Evolutionary conservation across 495 filamentous ascomycete species (phyloP), one percentile per base, ranked within the genome.

Genomic region (Parachaetomium inaequale): DNA sequence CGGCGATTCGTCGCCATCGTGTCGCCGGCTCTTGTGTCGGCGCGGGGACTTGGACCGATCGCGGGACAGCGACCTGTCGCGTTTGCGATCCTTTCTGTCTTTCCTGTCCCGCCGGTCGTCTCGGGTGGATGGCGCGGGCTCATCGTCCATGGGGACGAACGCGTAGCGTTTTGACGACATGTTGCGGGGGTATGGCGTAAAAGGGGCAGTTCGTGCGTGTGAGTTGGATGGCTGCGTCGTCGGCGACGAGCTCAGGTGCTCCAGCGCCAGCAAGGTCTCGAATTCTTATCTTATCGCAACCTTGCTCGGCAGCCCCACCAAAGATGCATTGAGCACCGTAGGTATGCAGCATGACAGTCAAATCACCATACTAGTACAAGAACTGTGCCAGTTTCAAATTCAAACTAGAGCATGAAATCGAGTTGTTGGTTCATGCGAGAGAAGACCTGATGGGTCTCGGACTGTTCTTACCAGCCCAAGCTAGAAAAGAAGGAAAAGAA

Each of bases 61-160:
- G 32, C 75, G 74, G 53, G 73, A 72, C 36, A 52, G 38, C 56
- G 73, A 72, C 42, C 61, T 57, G 59, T 77, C 75, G 59, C 74
- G 76, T 70, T 86, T 84, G 38, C 78, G 81, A 28, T 81, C 77
- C 63, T 82, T 80, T 55, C 84, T 79, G 36, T 79, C 76, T 26
- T 28, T 43, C 21, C 61, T 61, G 66, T 85, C 82, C n/a, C 76
- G 79, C 59, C 83, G 80, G 38, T 79, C 76, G 34, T 80, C 76
- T 62, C 78, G 80, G 17, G 74, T 68, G 0, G 86, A 82, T 4
- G 79, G 82, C 42, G 85, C 67, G 14, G 83, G 78, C 7, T 88
- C 88, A 31, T 91, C 89, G 50, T 88, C 89, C 91, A 95, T 95
- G 12, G 91, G 87, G 42, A 96, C 78, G 25, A 96, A 81, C 11